Conservation (phyloP, 768 basidiomycete species). For the Xanthoconium purpureum region DNA sequence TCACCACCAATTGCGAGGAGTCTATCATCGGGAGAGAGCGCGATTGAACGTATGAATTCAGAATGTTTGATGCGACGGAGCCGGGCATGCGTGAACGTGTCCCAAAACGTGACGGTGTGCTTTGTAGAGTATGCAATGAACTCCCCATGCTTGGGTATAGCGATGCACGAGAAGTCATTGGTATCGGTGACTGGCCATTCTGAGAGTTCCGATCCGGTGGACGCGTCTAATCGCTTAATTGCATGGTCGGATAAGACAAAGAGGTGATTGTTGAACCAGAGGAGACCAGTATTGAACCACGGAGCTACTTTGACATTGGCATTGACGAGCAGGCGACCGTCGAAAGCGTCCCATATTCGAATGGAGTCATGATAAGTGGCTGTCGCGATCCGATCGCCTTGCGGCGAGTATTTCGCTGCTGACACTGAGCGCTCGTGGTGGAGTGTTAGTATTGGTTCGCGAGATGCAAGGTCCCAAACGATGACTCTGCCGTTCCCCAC, state of each 20-base stretch:
- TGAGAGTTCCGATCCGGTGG: neutral
- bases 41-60: too few relatives aligned
- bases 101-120: neutral
- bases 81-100: neutral
- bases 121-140: neutral
- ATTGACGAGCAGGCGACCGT: neutral
- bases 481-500: neutral
- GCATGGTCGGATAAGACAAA: neutral
- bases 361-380: neutral
- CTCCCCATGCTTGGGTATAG: neutral
- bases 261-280: neutral
- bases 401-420: neutral
- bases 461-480: neutral
- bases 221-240: neutral
- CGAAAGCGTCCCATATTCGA: neutral
- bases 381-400: conserved; percentile 1
- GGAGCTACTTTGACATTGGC: too few relatives aligned
- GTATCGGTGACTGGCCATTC: neutral
- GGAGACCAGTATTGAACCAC: neutral
- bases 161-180: neutral
- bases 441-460: neutral
- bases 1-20: too few relatives aligned
- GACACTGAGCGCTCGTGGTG: neutral
- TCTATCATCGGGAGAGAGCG: too few relatives aligned
- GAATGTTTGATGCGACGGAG: neutral